Base-by-base conservation (phyloP, 179 eudicot genomes). In the Spinacia oleracea region DNA sequence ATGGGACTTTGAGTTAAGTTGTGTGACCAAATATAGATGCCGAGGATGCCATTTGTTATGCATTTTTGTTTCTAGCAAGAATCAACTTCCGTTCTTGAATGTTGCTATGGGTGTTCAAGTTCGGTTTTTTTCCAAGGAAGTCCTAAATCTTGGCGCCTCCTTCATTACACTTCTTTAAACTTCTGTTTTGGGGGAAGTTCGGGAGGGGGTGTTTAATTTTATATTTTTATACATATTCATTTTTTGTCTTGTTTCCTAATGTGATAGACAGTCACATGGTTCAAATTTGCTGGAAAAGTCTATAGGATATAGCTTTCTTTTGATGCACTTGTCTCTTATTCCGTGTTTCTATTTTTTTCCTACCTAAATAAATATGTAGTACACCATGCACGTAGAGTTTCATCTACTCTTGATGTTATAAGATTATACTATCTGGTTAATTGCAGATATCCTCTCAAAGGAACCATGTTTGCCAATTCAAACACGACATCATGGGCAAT, bases 391-490 rank as follows among this genome's bases (percentile, higher is more conserved):
- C 34, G 20, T 35, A 40, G 48, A 38, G 21, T 69, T 69, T 45
- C 56, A 14, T 45, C 10, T 25, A 12, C 4, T 43, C 4, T 69
- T 23, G 9, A 32, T 5, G 29, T 48, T 8, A 5, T 50, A 29
- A 34, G 15, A 60, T 77, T 35, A 21, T 15, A 59, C 18, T 73
- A 25, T 38, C 55, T 32, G 72, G 50, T 35, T 73, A 6, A 9
- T 64, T 79, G 77, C 50, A 73, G 81, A 77, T 35, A 35, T 62
- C 46, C 32, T 35, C 66, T 34, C 65, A 45, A 38, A 43, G 27
- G 38, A 58, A 83, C 50, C 75, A 84, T 85, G 87, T 83, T 87
- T 88, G 76, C 87, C 46, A 84, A 73, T 78, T 27, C 89, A 70
- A 87, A 67, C 76, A 45, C 84, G 72, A 75, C 87, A 43, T 73